These are phyloP conservation scores for Thecamonas trahens DNA, from an alignment of 78 protist genomes.

Conservation along the genomic window DNA sequence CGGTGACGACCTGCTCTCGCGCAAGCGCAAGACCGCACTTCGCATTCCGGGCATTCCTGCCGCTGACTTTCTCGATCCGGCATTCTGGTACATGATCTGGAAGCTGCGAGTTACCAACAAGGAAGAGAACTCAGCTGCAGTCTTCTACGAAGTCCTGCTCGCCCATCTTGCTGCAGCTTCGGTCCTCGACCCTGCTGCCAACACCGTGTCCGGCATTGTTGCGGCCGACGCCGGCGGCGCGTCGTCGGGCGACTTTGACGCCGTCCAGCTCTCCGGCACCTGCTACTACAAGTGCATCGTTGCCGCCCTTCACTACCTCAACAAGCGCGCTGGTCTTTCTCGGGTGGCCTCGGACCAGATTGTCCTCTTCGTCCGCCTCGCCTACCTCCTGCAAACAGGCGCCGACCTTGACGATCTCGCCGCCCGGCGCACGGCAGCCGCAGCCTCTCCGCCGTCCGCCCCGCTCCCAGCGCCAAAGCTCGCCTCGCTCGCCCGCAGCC, in stretches of 20 bases:
- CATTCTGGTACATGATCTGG: neutral
- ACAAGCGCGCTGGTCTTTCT: neutral
- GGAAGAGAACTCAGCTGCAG: neutral
- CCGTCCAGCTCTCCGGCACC: neutral
- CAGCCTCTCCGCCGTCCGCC: no score
- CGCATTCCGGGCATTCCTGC: constrained; percentile 2
- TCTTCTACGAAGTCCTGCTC: constrained; percentile 18
- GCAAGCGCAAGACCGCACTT: neutral
- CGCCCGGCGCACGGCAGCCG: no score
- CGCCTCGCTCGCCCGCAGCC: no score
- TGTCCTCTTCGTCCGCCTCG: neutral
- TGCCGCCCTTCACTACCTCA: neutral
- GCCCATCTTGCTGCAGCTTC: neutral
- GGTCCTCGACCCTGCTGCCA: neutral
- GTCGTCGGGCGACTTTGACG: neutral
- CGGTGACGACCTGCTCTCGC: no score
- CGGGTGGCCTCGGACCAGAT: neutral
- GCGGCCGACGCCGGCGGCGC: no score
- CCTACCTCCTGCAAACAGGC: no score
- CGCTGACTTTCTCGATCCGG: neutral
- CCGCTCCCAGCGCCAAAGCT: no score
- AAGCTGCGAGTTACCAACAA: neutral
- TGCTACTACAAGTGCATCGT: neutral
- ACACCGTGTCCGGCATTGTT: no score
- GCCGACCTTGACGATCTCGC: no score